Percentiles rank a stretch among this genome's conserved stretches.
Evolutionary conservation across 768 basidiomycete genomes (phyloP).

Genomic region (Austroboletus eburneus): DNA sequence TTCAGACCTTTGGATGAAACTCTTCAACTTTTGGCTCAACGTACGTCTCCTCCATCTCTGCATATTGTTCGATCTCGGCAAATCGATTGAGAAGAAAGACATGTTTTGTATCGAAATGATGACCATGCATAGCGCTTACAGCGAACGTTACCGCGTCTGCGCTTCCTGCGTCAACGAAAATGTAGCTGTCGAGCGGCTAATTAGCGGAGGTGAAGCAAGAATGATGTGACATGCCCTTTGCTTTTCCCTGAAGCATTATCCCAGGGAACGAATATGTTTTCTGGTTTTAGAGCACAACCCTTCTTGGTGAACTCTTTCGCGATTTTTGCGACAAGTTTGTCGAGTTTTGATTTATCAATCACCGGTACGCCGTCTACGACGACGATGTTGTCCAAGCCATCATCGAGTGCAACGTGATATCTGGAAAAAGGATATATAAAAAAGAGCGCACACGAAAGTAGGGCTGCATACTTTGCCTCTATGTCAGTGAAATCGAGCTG

Average conservation of each 20-base stretch:
- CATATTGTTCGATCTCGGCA: conserved; percentile 83
- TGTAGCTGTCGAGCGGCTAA: conserved; percentile 46
- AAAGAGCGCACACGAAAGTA: not conserved
- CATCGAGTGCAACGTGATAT: conserved; percentile 80
- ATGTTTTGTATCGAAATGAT: conserved; percentile 85
- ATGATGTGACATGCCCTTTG: conserved; percentile 67
- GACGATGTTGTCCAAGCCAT: conserved; percentile 85
- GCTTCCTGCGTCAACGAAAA: conserved; percentile 76
- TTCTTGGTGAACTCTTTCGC: conserved; percentile 81
- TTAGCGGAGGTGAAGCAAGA: not conserved
- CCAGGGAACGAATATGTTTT: conserved; percentile 87
- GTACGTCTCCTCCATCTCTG: conserved; percentile 72
- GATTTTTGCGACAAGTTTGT: conserved; percentile 76
- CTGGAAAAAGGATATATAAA: conserved; percentile 38
- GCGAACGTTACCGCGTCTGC: conserved; percentile 69
- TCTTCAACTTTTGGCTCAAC: conserved; percentile 69
- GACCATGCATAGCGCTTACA: conserved; percentile 62
- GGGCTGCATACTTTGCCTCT: conserved; percentile 64
- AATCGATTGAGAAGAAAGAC: conserved; percentile 84
- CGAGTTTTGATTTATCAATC: conserved; percentile 82
- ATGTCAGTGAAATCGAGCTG: conserved; percentile 87
- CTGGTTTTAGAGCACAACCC: conserved; percentile 70
- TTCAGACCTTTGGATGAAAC: conserved; percentile 66
- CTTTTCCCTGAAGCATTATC: conserved; percentile 77
- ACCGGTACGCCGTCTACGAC: conserved; percentile 91